A percentile compares a stretch with the other conserved stretches of the same genome.
Conservation (phyloP, 2,329 filamentous ascomycete species). For the Colletotrichum theobromicola region DNA sequence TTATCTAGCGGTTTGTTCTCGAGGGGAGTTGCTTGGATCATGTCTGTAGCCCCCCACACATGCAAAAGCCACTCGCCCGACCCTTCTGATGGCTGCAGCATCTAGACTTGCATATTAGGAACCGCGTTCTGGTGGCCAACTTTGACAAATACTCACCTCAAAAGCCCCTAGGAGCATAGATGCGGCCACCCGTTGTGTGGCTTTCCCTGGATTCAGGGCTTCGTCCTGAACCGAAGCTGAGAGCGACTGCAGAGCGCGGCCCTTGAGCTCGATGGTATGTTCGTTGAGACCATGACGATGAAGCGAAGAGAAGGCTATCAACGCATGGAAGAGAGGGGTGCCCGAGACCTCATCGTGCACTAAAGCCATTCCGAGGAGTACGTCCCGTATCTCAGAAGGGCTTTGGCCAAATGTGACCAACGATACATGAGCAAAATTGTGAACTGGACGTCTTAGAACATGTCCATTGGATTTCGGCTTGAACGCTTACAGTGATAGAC, state of each 20-base stretch:
- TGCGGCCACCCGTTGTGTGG: background rate
- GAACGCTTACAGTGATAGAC: background rate
- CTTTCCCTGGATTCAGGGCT: background rate
- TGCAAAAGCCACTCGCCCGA: constrained; percentile 1
- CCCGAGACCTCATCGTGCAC: background rate
- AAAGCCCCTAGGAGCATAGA: constrained; percentile 5
- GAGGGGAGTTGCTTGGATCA: background rate
- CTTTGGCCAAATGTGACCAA: background rate
- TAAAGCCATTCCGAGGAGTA: background rate
- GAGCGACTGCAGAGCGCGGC: background rate
- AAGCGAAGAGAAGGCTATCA: background rate
- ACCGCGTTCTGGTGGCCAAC: fast-evolving
- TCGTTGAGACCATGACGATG: background rate
- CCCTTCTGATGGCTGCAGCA: background rate
- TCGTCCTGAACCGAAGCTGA: background rate
- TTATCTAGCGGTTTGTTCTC: background rate
- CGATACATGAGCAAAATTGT: background rate
- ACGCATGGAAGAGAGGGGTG: background rate
- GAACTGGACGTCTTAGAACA: background rate
- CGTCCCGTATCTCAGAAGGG: background rate
- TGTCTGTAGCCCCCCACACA: background rate
- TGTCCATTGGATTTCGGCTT: background rate
- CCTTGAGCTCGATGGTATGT: background rate
- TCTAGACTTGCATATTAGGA: background rate
- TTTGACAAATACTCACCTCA: background rate